Conservation (phyloP, 1,139 yeast genomes). For the Wickerhamomyces sp. region DNA sequence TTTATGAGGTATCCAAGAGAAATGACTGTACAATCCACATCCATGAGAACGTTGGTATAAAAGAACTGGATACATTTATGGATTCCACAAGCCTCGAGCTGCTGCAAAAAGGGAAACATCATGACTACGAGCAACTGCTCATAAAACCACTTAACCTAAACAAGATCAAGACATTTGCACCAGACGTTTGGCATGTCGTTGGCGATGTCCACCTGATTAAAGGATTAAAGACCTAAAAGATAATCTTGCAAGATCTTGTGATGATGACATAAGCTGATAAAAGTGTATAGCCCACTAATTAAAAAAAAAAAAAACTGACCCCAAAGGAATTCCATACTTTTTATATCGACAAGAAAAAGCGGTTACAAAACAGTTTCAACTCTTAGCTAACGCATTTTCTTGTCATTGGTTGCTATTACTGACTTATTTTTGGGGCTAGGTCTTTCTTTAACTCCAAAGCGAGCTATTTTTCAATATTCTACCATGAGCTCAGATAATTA, state of each 20-base stretch:
- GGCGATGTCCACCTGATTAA: slow-evolving; percentile 39
- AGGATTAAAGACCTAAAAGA: too few species aligned
- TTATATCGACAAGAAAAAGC: too few species aligned
- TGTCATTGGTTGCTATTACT: not conserved
- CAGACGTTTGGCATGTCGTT: slow-evolving; percentile 79
- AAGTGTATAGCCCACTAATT: too few species aligned
- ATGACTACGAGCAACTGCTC: not conserved
- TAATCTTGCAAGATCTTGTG: too few species aligned
- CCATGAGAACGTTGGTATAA: slow-evolving; percentile 66
- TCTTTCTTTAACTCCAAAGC: too few species aligned
- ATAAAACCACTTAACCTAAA: slow-evolving; percentile 30
- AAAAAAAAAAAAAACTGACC: too few species aligned
- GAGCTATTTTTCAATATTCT: not conserved
- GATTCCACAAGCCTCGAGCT: slow-evolving; percentile 12
- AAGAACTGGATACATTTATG: slow-evolving; percentile 37
- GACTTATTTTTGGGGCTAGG: too few species aligned
- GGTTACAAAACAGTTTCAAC: too few species aligned
- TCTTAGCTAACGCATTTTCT: too few species aligned
- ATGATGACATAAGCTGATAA: too few species aligned
- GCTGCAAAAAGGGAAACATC: slow-evolving; percentile 2
- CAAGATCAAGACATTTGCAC: slow-evolving; percentile 79
- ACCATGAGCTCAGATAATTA: not conserved
- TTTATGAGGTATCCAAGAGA: slow-evolving; percentile 17
- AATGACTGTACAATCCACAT: slow-evolving; percentile 44
- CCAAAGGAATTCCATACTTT: too few species aligned